These are phyloP conservation scores for Agmasoma carcini DNA, from an alignment of 371 early-diverging fungal genomes.

Conservation along the genomic window DNA sequence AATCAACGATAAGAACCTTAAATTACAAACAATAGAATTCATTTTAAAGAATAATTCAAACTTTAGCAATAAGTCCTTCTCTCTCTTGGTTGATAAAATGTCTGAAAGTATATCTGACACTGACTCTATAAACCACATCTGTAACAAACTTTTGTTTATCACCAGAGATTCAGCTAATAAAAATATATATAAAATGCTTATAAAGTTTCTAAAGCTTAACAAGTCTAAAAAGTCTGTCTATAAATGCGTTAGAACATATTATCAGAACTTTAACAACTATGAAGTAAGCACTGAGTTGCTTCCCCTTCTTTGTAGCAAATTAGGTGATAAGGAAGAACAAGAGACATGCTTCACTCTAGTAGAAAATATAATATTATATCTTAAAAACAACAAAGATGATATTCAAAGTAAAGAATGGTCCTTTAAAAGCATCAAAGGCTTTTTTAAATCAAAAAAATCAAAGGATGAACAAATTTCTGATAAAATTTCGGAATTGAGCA, in stretches of 20 bases:
- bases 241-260: slow-evolving; percentile 19
- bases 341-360: slow-evolving; percentile 29
- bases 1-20: slow-evolving; percentile 37
- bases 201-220: slow-evolving; percentile 10
- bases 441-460: slow-evolving; percentile 21
- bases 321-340: slow-evolving; percentile 30
- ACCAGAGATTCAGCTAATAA: neutral
- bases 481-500: neutral
- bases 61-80: slow-evolving; percentile 9
- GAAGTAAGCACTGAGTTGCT: slow-evolving; percentile 35
- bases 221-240: slow-evolving; percentile 11
- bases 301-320: slow-evolving; percentile 25
- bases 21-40: slow-evolving; percentile 40
- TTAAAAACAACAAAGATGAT: slow-evolving; percentile 29
- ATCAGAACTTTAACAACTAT: slow-evolving; percentile 24
- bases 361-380: slow-evolving; percentile 28
- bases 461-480: neutral
- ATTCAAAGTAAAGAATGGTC: slow-evolving; percentile 36
- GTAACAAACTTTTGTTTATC: slow-evolving; percentile 8
- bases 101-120: slow-evolving; percentile 11
- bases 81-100: slow-evolving; percentile 26
- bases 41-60: slow-evolving; percentile 24
- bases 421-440: slow-evolving; percentile 9
- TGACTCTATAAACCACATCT: slow-evolving; percentile 14
- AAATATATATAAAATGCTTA: slow-evolving; percentile 30